Percentiles rank a stretch among this genome's conserved stretches.
Evolutionary conservation across 2,329 filamentous ascomycete genomes (phyloP).

Genomic region (Zymoseptoria ardabiliae): DNA sequence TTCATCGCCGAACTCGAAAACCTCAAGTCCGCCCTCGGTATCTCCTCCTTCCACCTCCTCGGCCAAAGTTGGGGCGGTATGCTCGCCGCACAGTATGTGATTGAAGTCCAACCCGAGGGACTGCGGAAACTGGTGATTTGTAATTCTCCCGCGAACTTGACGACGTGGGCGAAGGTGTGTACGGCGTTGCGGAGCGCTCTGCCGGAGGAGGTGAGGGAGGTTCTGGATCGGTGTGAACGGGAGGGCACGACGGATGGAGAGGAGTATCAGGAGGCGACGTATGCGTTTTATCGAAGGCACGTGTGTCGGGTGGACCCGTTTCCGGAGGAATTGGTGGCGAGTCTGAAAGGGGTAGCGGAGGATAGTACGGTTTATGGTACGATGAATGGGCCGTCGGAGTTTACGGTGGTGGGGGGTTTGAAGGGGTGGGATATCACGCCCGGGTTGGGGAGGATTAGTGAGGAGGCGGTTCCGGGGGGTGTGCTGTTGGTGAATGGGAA

Average conservation of each 20-base stretch:
- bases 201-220: constrained; percentile 23
- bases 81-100: constrained; percentile 39
- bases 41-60: constrained; percentile 37
- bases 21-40: constrained; percentile 35
- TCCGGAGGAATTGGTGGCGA: constrained; percentile 20
- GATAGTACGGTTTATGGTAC: constrained; percentile 30
- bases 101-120: constrained; percentile 25
- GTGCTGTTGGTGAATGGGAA: constrained; percentile 35
- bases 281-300: constrained; percentile 22
- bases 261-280: constrained; percentile 25
- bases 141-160: constrained; percentile 23
- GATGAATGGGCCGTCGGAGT: constrained; percentile 23
- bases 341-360: constrained; percentile 22
- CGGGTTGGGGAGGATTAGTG: constrained; percentile 30
- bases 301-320: constrained; percentile 26
- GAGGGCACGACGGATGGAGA: constrained; percentile 20
- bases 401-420: constrained; percentile 32
- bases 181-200: constrained; percentile 17
- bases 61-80: constrained; percentile 50
- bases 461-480: constrained; percentile 24
- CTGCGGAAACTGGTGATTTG: constrained; percentile 32
- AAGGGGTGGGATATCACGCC: constrained; percentile 31
- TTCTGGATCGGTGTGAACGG: constrained; percentile 18
- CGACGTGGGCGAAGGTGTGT: constrained; percentile 22
- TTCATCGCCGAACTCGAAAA: constrained; percentile 46